Evolutionary conservation across 2,329 filamentous ascomycete species (phyloP).

Genomic region (Fusarium sp.): DNA sequence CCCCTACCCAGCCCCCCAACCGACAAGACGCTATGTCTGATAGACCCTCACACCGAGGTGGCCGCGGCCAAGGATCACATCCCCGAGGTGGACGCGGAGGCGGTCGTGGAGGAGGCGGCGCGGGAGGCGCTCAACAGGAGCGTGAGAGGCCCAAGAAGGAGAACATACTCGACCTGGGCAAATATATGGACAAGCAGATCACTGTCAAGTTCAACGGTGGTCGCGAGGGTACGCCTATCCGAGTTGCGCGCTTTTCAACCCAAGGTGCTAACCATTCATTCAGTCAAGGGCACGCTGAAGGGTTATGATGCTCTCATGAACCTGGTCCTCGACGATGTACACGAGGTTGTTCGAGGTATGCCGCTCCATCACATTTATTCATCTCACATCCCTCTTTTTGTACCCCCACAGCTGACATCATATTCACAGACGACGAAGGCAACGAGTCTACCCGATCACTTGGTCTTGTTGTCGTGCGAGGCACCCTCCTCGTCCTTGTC

Average conservation of each 20-base stretch:
- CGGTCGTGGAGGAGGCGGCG: slow-evolving; percentile 59
- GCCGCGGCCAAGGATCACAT: slow-evolving; percentile 58
- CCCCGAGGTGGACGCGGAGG: slow-evolving; percentile 59
- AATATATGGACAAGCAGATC: slow-evolving; percentile 98
- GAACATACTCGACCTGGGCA: slow-evolving; percentile 93
- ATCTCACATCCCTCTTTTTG: background rate
- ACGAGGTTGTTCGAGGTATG: slow-evolving; percentile 88
- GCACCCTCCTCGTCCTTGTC: slow-evolving; percentile 91
- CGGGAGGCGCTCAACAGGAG: slow-evolving; percentile 58
- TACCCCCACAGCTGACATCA: slow-evolving; percentile 9
- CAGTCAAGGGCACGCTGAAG: slow-evolving; percentile 90
- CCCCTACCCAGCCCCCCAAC: slow-evolving; percentile 9
- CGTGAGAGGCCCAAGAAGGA: slow-evolving; percentile 94
- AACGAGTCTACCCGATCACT: slow-evolving; percentile 85
- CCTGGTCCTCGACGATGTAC: slow-evolving; percentile 92
- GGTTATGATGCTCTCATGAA: slow-evolving; percentile 99
- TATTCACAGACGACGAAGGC: slow-evolving; percentile 83
- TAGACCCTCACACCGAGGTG: slow-evolving; percentile 60
- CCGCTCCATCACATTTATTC: background rate
- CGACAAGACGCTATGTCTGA: slow-evolving; percentile 60
- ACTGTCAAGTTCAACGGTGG: slow-evolving; percentile 97
- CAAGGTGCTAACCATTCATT: slow-evolving; percentile 17
- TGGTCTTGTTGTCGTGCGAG: slow-evolving; percentile 89
- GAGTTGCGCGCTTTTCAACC: background rate
- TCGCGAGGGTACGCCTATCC: slow-evolving; percentile 74